Percentiles rank a stretch among this genome's conserved stretches.
Evolutionary conservation across 2,329 filamentous ascomycete species (phyloP).

Genomic region (Sclerotinia spermophila): DNA sequence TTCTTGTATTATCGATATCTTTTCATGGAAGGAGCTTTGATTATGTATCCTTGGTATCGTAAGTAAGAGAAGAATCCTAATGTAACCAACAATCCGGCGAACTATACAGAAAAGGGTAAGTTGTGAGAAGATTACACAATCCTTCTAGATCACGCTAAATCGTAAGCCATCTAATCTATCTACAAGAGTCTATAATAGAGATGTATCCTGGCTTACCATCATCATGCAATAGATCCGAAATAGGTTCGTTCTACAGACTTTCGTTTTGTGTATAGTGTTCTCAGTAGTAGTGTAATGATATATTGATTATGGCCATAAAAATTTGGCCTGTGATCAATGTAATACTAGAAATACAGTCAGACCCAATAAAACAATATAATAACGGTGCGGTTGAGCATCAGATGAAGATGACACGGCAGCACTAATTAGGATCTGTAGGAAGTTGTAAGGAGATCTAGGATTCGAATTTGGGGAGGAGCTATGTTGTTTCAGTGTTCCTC

Average conservation of each 20-base stretch:
- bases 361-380: background rate
- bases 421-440: background rate
- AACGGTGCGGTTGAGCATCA: background rate
- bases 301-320: background rate
- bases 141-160: constrained; percentile 10
- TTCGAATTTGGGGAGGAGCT: background rate
- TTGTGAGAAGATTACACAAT: constrained; percentile 4
- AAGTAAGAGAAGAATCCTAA: background rate
- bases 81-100: background rate
- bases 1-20: background rate
- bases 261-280: background rate
- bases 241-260: background rate
- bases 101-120: background rate
- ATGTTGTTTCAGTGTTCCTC: background rate
- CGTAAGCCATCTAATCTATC: background rate
- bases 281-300: background rate
- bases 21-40: background rate
- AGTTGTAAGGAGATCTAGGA: background rate
- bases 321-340: background rate
- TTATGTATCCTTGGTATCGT: background rate
- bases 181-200: background rate
- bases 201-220: background rate
- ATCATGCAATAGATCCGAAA: background rate
- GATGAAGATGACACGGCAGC: background rate
- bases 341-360: background rate